A percentile compares a stretch with the other conserved stretches of the same genome.
These are phyloP conservation scores for Zizania latifolia DNA, from an alignment of 176 grass and related monocot species.

Conservation along the genomic window DNA sequence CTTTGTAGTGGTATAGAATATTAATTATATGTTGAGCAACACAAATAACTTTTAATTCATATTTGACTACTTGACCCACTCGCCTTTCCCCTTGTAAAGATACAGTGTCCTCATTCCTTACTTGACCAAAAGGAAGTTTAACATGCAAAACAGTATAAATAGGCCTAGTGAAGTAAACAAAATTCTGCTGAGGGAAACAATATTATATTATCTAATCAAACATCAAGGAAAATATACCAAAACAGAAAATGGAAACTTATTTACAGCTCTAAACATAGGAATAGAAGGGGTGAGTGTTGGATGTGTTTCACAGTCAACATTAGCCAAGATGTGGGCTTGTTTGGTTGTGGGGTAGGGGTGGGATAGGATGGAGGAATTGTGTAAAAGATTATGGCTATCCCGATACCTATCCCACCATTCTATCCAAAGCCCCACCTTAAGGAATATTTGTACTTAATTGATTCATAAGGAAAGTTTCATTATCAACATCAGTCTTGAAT, in stretches of 20 bases:
- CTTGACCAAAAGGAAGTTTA: not conserved
- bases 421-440: not conserved
- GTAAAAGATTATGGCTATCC: not conserved
- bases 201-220: not conserved
- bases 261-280: not conserved
- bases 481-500: not conserved
- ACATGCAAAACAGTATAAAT: not conserved
- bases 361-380: not conserved
- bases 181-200: not conserved
- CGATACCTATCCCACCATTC: not conserved
- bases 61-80: not conserved
- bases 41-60: no score
- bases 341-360: no score
- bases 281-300: not conserved
- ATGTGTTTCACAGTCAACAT: not conserved
- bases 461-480: not conserved
- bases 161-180: not conserved
- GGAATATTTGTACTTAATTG: not conserved
- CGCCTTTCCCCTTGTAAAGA: not conserved
- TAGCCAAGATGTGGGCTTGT: no score
- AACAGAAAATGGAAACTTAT: not conserved
- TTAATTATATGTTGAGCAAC: no score
- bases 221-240: not conserved
- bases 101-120: not conserved
- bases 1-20: no score